phyloP scores from a whole-genome alignment of 73 alveolate genomes.

The Effrenium voratum region DNA sequence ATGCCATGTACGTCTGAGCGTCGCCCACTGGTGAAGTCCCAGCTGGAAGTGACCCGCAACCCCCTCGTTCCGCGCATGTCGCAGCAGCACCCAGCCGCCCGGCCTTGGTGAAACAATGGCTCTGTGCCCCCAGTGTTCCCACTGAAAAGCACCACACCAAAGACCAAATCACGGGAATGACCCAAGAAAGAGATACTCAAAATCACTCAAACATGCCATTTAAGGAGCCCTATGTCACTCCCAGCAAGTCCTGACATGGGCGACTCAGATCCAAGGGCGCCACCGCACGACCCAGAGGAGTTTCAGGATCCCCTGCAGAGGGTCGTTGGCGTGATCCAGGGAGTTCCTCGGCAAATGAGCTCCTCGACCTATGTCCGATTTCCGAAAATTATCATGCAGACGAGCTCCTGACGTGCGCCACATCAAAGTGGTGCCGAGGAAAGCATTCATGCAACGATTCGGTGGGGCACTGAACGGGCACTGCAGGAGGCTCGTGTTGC shows the following conservation, averaged over 20 bases:
- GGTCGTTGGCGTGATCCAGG: constrained; percentile 81
- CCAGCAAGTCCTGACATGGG: no score
- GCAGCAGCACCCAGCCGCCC: constrained; percentile 92
- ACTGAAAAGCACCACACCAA: no score
- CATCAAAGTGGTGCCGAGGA: constrained; percentile 84
- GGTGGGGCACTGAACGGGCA: constrained; percentile 78
- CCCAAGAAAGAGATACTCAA: no score
- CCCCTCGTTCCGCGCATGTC: constrained; percentile 92
- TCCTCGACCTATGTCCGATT: neutral
- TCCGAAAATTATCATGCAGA: no score
- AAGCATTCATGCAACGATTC: constrained; percentile 72
- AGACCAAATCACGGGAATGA: neutral
- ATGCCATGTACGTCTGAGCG: no score
- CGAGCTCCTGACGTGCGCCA: constrained; percentile 62
- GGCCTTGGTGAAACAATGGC: constrained; percentile 36
- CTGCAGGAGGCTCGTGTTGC: constrained; percentile 72
- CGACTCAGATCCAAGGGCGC: neutral
- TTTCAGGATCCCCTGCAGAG: constrained; percentile 63
- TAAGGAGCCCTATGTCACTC: no score
- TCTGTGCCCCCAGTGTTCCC: no score
- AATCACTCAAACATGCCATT: no score
- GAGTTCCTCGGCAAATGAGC: constrained; percentile 39
- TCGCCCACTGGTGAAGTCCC: constrained; percentile 92
- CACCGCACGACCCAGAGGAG: constrained; percentile 67
- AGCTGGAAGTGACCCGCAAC: constrained; percentile 89